Conservation (phyloP, 1,284 basidiomycete species). For the Boletus coffeatus region DNA sequence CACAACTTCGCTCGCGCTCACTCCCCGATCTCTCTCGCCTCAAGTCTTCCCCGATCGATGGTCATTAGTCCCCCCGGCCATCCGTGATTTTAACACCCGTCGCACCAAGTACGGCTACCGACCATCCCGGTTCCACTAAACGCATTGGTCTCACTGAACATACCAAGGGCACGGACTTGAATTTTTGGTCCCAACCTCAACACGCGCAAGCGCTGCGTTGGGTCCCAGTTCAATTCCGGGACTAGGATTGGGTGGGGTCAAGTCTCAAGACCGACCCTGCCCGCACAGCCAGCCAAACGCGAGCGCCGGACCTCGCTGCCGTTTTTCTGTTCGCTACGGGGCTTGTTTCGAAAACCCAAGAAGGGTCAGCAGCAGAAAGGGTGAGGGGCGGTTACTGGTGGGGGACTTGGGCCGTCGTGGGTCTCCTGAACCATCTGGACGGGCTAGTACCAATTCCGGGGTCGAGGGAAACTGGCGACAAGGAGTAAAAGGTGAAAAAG, state of each 20-base stretch:
- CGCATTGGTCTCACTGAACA: no score
- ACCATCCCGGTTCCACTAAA: no score
- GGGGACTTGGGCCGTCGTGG: not conserved
- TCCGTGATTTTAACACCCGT: no score
- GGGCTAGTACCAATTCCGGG: no score
- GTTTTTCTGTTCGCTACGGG: constrained; percentile 26
- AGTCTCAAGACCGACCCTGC: not conserved
- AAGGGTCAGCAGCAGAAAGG: not conserved
- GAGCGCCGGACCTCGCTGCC: constrained; percentile 19
- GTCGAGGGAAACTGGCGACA: not conserved
- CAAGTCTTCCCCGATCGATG: constrained; percentile 2
- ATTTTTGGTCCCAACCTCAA: no score
- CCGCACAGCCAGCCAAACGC: not conserved
- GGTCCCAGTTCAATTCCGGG: not conserved
- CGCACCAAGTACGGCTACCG: no score
- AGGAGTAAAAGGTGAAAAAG: no score
- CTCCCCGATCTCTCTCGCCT: no score
- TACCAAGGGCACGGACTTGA: no score
- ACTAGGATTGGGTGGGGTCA: not conserved
- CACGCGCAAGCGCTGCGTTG: not conserved
- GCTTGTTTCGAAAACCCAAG: constrained; percentile 21
- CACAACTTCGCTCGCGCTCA: not conserved
- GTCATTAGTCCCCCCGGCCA: not conserved
- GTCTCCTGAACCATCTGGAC: no score
- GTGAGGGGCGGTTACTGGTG: not conserved